Base-by-base conservation (phyloP, 2,329 filamentous ascomycete genomes). In the Sclerotiophoma versabilis region DNA sequence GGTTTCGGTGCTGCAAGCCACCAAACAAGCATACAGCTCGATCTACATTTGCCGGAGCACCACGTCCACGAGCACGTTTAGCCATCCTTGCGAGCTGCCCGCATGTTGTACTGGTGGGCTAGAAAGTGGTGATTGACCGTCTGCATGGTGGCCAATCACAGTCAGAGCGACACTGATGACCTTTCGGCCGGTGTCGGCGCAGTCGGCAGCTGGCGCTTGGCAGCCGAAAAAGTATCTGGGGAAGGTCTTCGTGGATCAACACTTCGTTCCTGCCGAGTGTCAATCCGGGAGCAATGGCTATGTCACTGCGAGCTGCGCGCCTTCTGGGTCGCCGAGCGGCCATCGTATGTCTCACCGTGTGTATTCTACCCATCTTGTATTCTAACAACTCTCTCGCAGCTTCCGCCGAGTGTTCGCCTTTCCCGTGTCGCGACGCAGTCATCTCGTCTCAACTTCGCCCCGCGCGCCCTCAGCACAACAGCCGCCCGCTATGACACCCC, bases 291-390 rank as follows among this genome's bases (percentile, higher is more conserved):
- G 64, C 57, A 65, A 75, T 75, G 73, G 70, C 73, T 49, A 71
- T 74, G 71, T 72, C 71, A 54, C 53, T 73, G 61, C 70, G 72
- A 56, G 70, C 68, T 54, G 69, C 64, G 46, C 68, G 71, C 38
- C 63, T 70, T 30, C 37, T 76, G 59, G 61, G 68, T 45, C 67
- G 66, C 54, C 62, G 72, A 45, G 63, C 63, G 46, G 58, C 62
- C 58, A 52, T 65, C 51, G 71, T 75, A 68, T 45, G 72, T 63
- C 15, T 25, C 8, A 30, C 22, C 0, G 5, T n/a, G 8, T 12
- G 2, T 8, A 12, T 25, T 14, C 7, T 22, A 14, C 6, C n/a
- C 7, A 17, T 1, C 17, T 17, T 29, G 32, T n/a, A 27, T 15
- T 51, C 68, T 70, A 62, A 71, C 36, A 2, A 7, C 5, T 29